phyloP scores from a whole-genome alignment of 306 rosid genomes.

The Clitoria ternatea region DNA sequence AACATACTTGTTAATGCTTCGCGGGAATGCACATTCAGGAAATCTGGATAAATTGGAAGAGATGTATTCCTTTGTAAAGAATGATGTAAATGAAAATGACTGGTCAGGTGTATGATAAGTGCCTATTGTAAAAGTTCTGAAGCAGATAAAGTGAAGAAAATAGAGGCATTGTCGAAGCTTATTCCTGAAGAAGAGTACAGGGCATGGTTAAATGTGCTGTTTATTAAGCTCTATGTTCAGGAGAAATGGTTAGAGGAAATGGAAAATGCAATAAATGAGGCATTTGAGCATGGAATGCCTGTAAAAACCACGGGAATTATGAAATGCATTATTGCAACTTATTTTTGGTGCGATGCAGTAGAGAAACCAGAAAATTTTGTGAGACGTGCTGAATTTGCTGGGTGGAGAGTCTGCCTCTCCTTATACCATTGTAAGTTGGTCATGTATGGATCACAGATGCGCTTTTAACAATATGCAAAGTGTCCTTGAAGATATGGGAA shows the following conservation, averaged over 20 bases:
- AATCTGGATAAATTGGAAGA: constrained; percentile 78
- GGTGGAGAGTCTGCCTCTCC: constrained; percentile 68
- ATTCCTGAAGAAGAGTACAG: constrained; percentile 62
- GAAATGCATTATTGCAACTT: constrained; percentile 50
- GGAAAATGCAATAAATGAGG: constrained; percentile 70
- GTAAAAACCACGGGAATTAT: constrained; percentile 30
- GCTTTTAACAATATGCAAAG: constrained; percentile 56
- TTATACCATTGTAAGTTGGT: constrained; percentile 78
- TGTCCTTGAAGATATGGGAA: constrained; percentile 65
- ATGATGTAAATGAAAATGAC: constrained; percentile 36
- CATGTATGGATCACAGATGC: constrained; percentile 55
- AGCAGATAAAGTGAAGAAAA: constrained; percentile 46
- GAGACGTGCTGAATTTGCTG: constrained; percentile 54
- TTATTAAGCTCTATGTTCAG: constrained; percentile 65
- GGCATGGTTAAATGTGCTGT: constrained; percentile 71
- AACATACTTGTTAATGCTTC: constrained; percentile 63
- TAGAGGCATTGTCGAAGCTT: constrained; percentile 46
- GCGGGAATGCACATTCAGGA: constrained; percentile 71
- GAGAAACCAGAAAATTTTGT: constrained; percentile 58
- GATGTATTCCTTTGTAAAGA: constrained; percentile 43
- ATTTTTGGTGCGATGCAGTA: constrained; percentile 57
- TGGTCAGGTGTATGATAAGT: constrained; percentile 73
- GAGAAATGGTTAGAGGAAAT: constrained; percentile 55
- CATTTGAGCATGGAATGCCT: constrained; percentile 52
- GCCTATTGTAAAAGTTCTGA: constrained; percentile 70